phyloP scores from a whole-genome alignment of 176 grass and related monocot genomes.

The maize (Zea mays) region Zm-B73-REFERENCE-NAM-5.0 NC_050098.1:175786001-175786500 shows the following conservation, averaged over 20 bases:
- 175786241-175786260: not conserved
- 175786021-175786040: slow-evolving; percentile 1
- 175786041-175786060: slow-evolving; percentile 26
- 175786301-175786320: not conserved
- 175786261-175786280: slow-evolving; percentile 19
- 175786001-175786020: not conserved
- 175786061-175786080: slow-evolving; percentile 67
- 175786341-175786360: not conserved
- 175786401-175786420: not conserved
- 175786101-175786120: slow-evolving; percentile 98
- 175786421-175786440: slow-evolving; percentile 30
- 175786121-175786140: slow-evolving; percentile 79
- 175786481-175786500: slow-evolving; percentile 94
- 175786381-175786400: not conserved
- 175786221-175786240: not conserved
- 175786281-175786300: not conserved
- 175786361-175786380: slow-evolving; percentile 7
- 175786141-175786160: slow-evolving; percentile 80
- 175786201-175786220: not conserved
- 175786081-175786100: slow-evolving; percentile 85
- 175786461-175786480: slow-evolving; percentile 98
- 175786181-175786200: slow-evolving; percentile 24
- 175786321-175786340: slow-evolving; percentile 16
- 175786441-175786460: slow-evolving; percentile 52
- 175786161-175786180: slow-evolving; percentile 50